Evolutionary conservation across 192 early-diverging fungal species (phyloP).

Genomic region (Podila verticillata): DNA sequence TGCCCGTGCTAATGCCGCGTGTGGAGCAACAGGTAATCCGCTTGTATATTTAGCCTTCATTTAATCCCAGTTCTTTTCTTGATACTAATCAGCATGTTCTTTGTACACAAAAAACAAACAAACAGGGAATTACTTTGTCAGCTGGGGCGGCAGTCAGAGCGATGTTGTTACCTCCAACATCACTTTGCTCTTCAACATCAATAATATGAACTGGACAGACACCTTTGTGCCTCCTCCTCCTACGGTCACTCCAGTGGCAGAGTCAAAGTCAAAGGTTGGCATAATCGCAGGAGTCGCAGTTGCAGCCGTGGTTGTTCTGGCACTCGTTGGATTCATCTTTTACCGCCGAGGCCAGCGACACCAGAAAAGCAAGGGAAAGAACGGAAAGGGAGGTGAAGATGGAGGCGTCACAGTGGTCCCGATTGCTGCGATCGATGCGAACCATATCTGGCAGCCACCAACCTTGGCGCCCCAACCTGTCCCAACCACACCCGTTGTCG

Average conservation of each 20-base stretch:
- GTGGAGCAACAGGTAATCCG: neutral
- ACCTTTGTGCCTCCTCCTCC: neutral
- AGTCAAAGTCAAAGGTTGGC: neutral
- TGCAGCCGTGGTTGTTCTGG: neutral
- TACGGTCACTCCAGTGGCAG: neutral
- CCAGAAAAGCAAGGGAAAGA: neutral
- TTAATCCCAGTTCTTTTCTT: no score
- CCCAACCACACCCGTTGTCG: neutral
- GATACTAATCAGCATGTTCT: no score
- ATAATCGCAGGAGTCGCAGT: neutral
- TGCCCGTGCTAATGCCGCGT: neutral
- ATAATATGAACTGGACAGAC: neutral
- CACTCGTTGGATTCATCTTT: neutral
- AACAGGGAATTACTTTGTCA: neutral
- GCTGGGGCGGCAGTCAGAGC: neutral
- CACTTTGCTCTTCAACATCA: neutral
- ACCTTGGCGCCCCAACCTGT: neutral
- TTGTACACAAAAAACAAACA: no score
- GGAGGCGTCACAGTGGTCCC: neutral
- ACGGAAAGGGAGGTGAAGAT: neutral
- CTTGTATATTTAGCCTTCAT: no score
- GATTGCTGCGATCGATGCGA: neutral
- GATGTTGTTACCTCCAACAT: neutral
- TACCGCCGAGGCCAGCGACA: neutral
- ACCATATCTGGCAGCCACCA: conserved; percentile 1